These are phyloP conservation scores for Marasmius tenuissimus DNA, from an alignment of 1,284 basidiomycete species.

Conservation along the genomic window DNA sequence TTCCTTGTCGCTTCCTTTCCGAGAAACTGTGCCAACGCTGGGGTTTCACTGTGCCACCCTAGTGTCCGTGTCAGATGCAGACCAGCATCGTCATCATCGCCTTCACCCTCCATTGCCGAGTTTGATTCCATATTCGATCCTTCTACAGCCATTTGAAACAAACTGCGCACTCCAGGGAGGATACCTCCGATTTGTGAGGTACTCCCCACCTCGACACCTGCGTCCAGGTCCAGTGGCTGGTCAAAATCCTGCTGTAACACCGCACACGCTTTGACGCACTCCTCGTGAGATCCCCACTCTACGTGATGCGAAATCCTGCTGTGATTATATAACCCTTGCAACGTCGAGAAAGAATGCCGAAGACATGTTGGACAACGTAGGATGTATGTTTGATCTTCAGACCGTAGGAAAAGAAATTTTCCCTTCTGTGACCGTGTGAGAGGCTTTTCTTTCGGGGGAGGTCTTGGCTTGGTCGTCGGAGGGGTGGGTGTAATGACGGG, in stretches of 20 bases:
- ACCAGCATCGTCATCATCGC: slow-evolving; percentile 9
- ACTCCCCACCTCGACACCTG: slow-evolving; percentile 57
- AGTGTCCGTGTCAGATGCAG: slow-evolving; percentile 59
- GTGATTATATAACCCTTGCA: slow-evolving; percentile 78
- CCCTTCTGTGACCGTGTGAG: slow-evolving; percentile 28
- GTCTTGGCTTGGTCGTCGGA: slow-evolving; percentile 29
- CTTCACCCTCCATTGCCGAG: slow-evolving; percentile 8
- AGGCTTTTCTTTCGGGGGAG: slow-evolving; percentile 24
- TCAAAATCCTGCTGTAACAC: slow-evolving; percentile 38
- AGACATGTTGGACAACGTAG: slow-evolving; percentile 63
- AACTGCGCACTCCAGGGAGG: slow-evolving; percentile 58
- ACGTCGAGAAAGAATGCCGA: slow-evolving; percentile 65
- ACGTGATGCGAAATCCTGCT: slow-evolving; percentile 64
- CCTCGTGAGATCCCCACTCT: slow-evolving; percentile 75
- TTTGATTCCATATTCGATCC: slow-evolving; percentile 13
- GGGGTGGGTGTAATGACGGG: slow-evolving; percentile 16
- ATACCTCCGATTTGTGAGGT: slow-evolving; percentile 35
- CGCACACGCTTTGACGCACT: slow-evolving; percentile 69
- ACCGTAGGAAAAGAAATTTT: slow-evolving; percentile 46
- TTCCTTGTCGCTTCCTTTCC: slow-evolving; percentile 59
- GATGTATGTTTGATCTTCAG: slow-evolving; percentile 38
- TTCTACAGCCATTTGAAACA: slow-evolving; percentile 73
- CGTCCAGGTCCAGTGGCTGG: slow-evolving; percentile 42
- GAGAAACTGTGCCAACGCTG: slow-evolving; percentile 69
- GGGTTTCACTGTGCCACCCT: slow-evolving; percentile 68